These are phyloP conservation scores for Symbiodinium natans DNA, from an alignment of 73 alveolate species.

Conservation along the genomic window DNA sequence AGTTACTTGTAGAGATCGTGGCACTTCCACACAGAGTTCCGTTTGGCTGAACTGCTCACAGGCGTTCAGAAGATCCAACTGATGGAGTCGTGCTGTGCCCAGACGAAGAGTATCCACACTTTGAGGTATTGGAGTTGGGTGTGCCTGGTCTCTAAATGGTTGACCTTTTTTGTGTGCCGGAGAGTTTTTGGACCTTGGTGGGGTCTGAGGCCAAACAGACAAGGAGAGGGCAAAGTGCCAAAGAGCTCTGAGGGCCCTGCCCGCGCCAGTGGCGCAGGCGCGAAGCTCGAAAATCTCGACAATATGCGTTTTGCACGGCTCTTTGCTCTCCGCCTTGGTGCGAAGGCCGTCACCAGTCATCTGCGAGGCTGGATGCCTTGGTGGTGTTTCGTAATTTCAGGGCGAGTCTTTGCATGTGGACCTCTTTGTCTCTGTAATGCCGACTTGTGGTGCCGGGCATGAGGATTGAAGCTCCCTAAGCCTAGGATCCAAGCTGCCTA, in stretches of 20 bases:
- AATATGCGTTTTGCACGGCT: no score
- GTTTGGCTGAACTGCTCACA: background rate
- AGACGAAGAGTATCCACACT: no score
- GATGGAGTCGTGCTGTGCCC: background rate
- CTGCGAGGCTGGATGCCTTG: background rate
- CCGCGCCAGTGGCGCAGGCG: background rate
- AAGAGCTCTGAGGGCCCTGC: background rate
- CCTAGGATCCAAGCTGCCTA: no score
- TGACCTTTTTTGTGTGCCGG: background rate
- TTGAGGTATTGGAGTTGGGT: background rate
- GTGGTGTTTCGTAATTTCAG: no score
- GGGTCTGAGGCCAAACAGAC: background rate
- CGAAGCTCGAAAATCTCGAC: no score
- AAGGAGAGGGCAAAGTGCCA: background rate
- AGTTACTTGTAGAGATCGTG: no score
- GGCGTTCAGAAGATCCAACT: background rate
- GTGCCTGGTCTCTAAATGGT: background rate
- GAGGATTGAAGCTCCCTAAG: no score
- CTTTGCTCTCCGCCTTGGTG: no score
- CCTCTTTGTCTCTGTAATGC: no score
- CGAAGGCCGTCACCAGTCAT: background rate
- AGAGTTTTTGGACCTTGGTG: background rate
- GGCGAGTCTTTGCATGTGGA: no score
- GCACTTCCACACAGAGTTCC: no score
- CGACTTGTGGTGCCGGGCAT: no score